Conservation (phyloP, 257 asterid species). For the Leonotis leonurus region DNA sequence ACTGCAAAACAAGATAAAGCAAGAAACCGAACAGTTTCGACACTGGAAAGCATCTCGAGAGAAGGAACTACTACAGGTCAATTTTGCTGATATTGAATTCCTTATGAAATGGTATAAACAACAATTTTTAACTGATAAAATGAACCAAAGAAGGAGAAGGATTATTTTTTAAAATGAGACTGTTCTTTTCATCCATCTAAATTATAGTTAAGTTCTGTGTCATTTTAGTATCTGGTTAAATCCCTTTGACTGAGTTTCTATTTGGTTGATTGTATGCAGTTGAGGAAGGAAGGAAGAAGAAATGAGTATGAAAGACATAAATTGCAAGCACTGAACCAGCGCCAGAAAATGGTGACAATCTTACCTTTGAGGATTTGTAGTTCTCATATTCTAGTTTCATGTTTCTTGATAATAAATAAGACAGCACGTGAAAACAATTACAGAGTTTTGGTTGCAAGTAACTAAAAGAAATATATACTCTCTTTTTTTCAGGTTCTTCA, state of each 20-base stretch:
- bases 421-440: too few relatives aligned
- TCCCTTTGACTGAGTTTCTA: neutral
- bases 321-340: conserved; percentile 90
- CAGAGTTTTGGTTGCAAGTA: too few relatives aligned
- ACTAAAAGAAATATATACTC: too few relatives aligned
- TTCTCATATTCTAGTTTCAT: conserved; percentile 1
- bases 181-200: neutral
- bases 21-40: conserved; percentile 96
- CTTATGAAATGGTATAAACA: neutral
- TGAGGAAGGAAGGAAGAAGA: conserved; percentile 95
- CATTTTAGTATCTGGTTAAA: neutral
- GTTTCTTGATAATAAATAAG: neutral
- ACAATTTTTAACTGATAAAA: neutral
- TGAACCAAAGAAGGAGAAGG: neutral
- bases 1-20: conserved; percentile 90
- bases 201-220: neutral
- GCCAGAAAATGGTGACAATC: conserved; percentile 84
- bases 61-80: conserved; percentile 89
- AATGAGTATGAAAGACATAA: conserved; percentile 97
- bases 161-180: neutral
- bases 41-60: conserved; percentile 98
- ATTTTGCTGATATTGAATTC: conserved; percentile 6
- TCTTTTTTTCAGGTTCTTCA: conserved; percentile 83
- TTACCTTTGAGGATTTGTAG: neutral
- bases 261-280: conserved; percentile 45